These are phyloP conservation scores for Taphrina pruni DNA, from an alignment of 1,139 yeast species.

Conservation along the genomic window DNA sequence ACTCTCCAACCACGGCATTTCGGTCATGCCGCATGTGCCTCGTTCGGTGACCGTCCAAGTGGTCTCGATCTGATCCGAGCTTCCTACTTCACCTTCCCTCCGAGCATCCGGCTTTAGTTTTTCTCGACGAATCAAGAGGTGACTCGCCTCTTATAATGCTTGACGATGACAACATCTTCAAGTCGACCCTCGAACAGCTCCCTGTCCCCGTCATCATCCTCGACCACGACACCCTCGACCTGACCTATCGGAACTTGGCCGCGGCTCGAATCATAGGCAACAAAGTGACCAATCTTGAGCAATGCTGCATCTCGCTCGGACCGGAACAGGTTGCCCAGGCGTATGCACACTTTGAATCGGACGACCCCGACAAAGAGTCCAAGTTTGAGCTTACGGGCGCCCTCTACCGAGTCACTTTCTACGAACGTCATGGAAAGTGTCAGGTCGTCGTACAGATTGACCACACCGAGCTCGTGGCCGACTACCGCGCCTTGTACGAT, in stretches of 20 bases:
- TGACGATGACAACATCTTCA: constrained; percentile 13
- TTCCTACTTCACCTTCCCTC: not conserved
- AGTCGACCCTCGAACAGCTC: not conserved
- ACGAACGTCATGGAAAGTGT: not conserved
- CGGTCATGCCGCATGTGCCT: too few species aligned
- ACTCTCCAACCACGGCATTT: too few species aligned
- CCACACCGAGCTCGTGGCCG: constrained; percentile 23
- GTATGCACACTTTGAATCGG: not conserved
- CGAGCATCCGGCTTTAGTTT: not conserved
- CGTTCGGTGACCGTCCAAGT: too few species aligned
- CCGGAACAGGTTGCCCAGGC: not conserved
- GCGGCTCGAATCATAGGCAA: constrained; percentile 13
- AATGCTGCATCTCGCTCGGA: not conserved
- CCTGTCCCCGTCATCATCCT: constrained; percentile 11
- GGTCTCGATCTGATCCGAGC: too few species aligned
- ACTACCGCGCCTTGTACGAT: constrained; percentile 27
- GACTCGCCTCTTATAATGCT: not conserved
- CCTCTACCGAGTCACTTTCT: constrained; percentile 1
- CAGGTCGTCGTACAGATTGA: constrained; percentile 12
- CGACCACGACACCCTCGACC: constrained; percentile 1
- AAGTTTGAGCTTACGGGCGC: not conserved
- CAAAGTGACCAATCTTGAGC: not conserved
- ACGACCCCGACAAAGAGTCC: not conserved
- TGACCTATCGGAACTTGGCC: constrained; percentile 6
- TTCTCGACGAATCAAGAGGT: too few species aligned